Evolutionary conservation across 1,139 yeast genomes (phyloP).

Genomic region (Saccharomyces uvarum): DNA sequence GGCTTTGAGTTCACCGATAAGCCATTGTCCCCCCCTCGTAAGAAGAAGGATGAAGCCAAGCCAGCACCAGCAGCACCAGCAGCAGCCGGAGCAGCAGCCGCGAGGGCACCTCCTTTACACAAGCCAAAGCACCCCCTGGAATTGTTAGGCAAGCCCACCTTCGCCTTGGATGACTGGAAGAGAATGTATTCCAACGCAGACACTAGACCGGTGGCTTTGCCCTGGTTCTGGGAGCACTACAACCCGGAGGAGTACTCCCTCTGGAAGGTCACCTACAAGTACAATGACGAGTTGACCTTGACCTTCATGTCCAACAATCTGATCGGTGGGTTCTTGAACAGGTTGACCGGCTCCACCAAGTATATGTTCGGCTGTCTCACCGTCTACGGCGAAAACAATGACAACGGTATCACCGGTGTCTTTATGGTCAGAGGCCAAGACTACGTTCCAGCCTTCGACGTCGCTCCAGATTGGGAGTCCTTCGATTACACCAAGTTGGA

Average conservation of each 20-base stretch:
- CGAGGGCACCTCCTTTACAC: constrained; percentile 36
- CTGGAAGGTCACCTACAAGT: constrained; percentile 93
- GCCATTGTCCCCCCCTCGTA: constrained; percentile 73
- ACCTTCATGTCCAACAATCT: constrained; percentile 98
- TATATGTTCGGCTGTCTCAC: constrained; percentile 89
- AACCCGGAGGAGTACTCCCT: constrained; percentile 90
- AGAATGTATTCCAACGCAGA: constrained; percentile 95
- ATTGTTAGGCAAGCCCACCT: constrained; percentile 63
- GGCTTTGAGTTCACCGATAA: constrained; percentile 55
- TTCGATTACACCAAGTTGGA: constrained; percentile 63
- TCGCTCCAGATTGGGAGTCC: constrained; percentile 99
- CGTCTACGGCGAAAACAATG: constrained; percentile 97
- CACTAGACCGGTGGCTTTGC: constrained; percentile 88
- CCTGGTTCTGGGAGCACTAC: constrained; percentile 97
- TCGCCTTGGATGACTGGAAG: constrained; percentile 90
- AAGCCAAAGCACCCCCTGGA: constrained; percentile 92
- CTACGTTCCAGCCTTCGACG: constrained; percentile 81
- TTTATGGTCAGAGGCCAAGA: constrained; percentile 96
- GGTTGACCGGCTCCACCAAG: constrained; percentile 86
- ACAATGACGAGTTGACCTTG: constrained; percentile 93
- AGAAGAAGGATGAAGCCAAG: constrained; percentile 43
- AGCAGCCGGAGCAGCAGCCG: constrained; percentile 28
- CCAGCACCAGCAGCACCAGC: constrained; percentile 14
- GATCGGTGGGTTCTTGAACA: constrained; percentile 97
- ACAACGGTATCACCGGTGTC: constrained; percentile 95